A percentile compares a stretch with the other conserved stretches of the same genome.
Evolutionary conservation across 768 basidiomycete species (phyloP).

Genomic region (Lentinula sp.): DNA sequence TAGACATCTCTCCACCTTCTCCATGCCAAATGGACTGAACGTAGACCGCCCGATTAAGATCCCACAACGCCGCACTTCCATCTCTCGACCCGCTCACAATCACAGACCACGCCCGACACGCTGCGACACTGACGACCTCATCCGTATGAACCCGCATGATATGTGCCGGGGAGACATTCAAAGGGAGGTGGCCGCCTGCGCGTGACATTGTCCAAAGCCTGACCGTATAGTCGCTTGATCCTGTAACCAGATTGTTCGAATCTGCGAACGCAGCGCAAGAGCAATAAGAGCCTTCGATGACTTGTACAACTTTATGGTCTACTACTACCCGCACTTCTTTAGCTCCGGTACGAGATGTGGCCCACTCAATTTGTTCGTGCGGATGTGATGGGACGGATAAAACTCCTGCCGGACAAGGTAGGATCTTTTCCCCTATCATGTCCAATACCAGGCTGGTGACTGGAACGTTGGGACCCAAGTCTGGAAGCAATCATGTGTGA

Average conservation of each 20-base stretch:
- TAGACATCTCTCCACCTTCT: constrained; percentile 23
- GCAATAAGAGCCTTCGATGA: constrained; percentile 68
- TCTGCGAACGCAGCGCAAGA: constrained; percentile 79
- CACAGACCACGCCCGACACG: constrained; percentile 79
- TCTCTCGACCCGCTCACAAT: constrained; percentile 81
- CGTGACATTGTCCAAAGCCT: constrained; percentile 70
- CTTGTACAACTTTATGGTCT: constrained; percentile 68
- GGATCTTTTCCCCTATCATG: constrained; percentile 48
- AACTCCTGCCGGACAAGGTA: constrained; percentile 56
- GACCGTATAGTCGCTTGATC: constrained; percentile 75
- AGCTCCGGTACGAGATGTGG: constrained; percentile 32
- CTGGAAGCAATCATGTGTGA: constrained; percentile 19
- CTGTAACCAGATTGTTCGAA: constrained; percentile 66
- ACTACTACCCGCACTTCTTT: constrained; percentile 57
- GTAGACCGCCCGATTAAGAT: constrained; percentile 79
- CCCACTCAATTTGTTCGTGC: constrained; percentile 73
- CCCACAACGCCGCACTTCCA: constrained; percentile 86
- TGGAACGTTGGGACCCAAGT: constrained; percentile 39
- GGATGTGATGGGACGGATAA: constrained; percentile 52
- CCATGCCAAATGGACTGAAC: constrained; percentile 76
- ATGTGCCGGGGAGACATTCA: constrained; percentile 45
- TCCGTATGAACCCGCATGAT: constrained; percentile 79
- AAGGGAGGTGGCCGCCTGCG: constrained; percentile 18
- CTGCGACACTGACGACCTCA: constrained; percentile 59
- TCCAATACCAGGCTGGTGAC: constrained; percentile 53